phyloP scores from a whole-genome alignment of 2,329 filamentous ascomycete genomes.

The Hypoxylon sp. region DNA sequence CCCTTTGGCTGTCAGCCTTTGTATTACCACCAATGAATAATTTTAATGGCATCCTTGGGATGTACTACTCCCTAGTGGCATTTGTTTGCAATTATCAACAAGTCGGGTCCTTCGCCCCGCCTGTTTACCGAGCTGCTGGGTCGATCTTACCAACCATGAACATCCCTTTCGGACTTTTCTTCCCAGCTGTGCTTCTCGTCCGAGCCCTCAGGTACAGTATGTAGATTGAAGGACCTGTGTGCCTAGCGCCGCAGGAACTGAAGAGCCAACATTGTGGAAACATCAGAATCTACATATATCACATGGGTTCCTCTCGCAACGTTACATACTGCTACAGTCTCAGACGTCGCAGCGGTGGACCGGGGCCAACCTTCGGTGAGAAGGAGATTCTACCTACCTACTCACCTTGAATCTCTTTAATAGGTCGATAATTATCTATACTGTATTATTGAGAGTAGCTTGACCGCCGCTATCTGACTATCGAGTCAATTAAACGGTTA shows the following conservation, averaged over 20 bases:
- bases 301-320: slow-evolving; percentile 33
- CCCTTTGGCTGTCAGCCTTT: slow-evolving; percentile 35
- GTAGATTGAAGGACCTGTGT: neutral
- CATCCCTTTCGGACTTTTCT: slow-evolving; percentile 43
- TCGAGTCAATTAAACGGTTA: slow-evolving; percentile 22
- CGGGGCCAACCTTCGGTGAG: slow-evolving; percentile 28
- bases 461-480: slow-evolving; percentile 30
- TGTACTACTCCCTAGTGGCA: slow-evolving; percentile 32
- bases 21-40: slow-evolving; percentile 24
- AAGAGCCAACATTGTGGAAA: slow-evolving; percentile 26
- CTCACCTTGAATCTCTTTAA: slow-evolving; percentile 30
- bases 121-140: slow-evolving; percentile 39
- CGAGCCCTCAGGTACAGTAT: slow-evolving; percentile 21
- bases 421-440: slow-evolving; percentile 11
- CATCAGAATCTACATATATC: slow-evolving; percentile 21
- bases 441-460: slow-evolving; percentile 12
- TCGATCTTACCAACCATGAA: slow-evolving; percentile 38
- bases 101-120: slow-evolving; percentile 33
- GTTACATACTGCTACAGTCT: slow-evolving; percentile 35
- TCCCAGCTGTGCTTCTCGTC: slow-evolving; percentile 24
- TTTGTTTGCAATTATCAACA: slow-evolving; percentile 31
- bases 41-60: slow-evolving; percentile 26
- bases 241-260: slow-evolving; percentile 6
- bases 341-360: slow-evolving; percentile 30
- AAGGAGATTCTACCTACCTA: slow-evolving; percentile 14